These are phyloP conservation scores for Rubus parviflorus DNA, from an alignment of 306 rosid genomes.

Conservation along the genomic window DNA sequence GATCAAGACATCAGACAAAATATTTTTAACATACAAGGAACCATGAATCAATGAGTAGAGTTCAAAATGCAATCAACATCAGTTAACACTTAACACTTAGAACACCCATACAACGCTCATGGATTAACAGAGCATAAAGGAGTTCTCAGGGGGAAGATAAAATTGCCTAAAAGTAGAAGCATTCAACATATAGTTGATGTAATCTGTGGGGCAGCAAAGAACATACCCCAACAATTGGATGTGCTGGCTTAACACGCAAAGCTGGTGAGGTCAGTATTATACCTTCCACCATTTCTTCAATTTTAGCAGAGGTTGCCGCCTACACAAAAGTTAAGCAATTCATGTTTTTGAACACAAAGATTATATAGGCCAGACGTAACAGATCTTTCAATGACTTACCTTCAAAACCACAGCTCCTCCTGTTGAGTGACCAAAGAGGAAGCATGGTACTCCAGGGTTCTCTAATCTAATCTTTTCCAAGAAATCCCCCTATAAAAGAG, in stretches of 20 bases:
- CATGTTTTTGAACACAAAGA: not conserved
- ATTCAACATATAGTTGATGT: not conserved
- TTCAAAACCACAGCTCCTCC: slow-evolving; percentile 97
- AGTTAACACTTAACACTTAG: not conserved
- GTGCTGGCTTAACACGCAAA: slow-evolving; percentile 90
- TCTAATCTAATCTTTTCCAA: slow-evolving; percentile 77
- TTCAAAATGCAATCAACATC: not conserved
- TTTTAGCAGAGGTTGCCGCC: slow-evolving; percentile 66
- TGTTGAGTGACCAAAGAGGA: slow-evolving; percentile 98
- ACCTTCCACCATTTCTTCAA: slow-evolving; percentile 76
- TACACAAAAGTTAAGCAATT: slow-evolving; percentile 25
- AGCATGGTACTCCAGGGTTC: slow-evolving; percentile 91
- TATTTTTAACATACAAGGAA: not conserved
- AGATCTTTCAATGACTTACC: slow-evolving; percentile 37
- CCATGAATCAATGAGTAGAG: not conserved
- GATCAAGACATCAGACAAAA: slow-evolving; percentile 15
- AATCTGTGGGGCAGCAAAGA: slow-evolving; percentile 8
- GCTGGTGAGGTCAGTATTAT: slow-evolving; percentile 94
- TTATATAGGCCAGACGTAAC: not conserved
- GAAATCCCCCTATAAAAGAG: slow-evolving; percentile 68
- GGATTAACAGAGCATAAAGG: not conserved
- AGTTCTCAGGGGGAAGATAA: not conserved
- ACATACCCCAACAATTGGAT: slow-evolving; percentile 90
- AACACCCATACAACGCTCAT: not conserved
- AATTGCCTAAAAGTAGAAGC: not conserved